phyloP scores from a whole-genome alignment of 352 stramenopile genomes.

The Globisporangium okanoganense region DNA sequence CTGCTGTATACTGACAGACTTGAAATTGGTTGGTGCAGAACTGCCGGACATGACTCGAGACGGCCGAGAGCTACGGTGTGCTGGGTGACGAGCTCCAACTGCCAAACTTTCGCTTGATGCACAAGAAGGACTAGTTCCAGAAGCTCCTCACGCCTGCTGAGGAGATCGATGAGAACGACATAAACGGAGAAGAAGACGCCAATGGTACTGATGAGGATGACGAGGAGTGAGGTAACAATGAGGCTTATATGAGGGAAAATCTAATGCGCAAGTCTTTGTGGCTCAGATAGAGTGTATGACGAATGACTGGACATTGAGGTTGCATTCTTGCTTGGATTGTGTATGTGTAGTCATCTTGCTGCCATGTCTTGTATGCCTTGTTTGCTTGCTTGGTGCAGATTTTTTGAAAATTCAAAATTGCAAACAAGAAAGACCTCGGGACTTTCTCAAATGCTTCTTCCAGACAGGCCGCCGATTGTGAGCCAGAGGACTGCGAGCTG shows the following conservation, averaged over 20 bases:
- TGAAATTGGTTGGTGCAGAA: constrained; percentile 23
- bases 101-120: constrained; percentile 50
- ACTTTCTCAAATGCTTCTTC: background rate
- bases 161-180: constrained; percentile 20
- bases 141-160: constrained; percentile 44
- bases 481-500: background rate
- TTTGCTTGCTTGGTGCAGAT: background rate
- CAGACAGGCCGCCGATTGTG: background rate
- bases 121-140: constrained; percentile 51
- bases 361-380: background rate
- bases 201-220: background rate
- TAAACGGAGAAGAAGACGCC: constrained; percentile 1
- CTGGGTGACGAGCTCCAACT: constrained; percentile 74
- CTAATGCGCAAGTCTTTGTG: background rate
- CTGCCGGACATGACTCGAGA: constrained; percentile 74
- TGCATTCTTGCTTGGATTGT: background rate
- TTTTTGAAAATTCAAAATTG: background rate
- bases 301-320: background rate
- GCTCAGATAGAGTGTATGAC: background rate
- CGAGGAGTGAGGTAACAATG: background rate
- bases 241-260: background rate
- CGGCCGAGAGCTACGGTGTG: constrained; percentile 71
- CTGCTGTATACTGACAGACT: background rate
- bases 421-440: background rate
- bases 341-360: background rate